Evolutionary conservation across 225 moss, liverwort and hornwort genomes (phyloP).

Genomic region (Physcomitrium patens): DNA sequence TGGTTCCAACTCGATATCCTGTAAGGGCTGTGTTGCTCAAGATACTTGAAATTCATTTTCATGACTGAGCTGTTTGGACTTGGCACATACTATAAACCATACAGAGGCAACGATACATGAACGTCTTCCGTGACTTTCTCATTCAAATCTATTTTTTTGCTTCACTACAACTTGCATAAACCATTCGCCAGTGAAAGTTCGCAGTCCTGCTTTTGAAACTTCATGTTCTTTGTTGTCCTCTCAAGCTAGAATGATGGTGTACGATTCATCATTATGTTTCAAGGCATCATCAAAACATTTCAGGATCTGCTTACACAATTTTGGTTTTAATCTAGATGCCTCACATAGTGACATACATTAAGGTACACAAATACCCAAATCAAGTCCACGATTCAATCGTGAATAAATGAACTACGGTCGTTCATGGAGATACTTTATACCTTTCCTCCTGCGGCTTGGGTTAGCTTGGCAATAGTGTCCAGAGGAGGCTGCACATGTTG

Average conservation of each 20-base stretch:
- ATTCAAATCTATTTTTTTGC: slow-evolving; percentile 68
- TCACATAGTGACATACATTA: too few species aligned
- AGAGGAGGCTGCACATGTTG: slow-evolving; percentile 64
- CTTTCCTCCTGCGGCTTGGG: slow-evolving; percentile 75
- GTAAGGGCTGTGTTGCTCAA: too few species aligned
- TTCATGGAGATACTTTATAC: slow-evolving; percentile 31
- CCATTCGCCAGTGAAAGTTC: slow-evolving; percentile 71
- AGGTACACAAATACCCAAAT: too few species aligned
- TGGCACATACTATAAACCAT: background rate
- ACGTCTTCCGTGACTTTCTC: slow-evolving; percentile 17
- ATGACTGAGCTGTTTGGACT: background rate
- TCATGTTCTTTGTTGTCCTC: slow-evolving; percentile 65
- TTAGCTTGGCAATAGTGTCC: slow-evolving; percentile 56
- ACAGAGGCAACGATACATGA: background rate
- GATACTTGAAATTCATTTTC: too few species aligned
- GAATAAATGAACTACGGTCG: too few species aligned
- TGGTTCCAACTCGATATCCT: too few species aligned
- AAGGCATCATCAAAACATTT: slow-evolving; percentile 57
- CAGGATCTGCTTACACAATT: slow-evolving; percentile 51
- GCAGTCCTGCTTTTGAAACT: slow-evolving; percentile 62
- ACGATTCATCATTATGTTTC: slow-evolving; percentile 46
- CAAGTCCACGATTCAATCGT: too few species aligned
- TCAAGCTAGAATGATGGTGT: slow-evolving; percentile 51
- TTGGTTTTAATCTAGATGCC: too few species aligned
- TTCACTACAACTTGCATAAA: slow-evolving; percentile 78